Conservation (phyloP, 1,139 yeast species). For the Geotrichum klebahnii region DNA sequence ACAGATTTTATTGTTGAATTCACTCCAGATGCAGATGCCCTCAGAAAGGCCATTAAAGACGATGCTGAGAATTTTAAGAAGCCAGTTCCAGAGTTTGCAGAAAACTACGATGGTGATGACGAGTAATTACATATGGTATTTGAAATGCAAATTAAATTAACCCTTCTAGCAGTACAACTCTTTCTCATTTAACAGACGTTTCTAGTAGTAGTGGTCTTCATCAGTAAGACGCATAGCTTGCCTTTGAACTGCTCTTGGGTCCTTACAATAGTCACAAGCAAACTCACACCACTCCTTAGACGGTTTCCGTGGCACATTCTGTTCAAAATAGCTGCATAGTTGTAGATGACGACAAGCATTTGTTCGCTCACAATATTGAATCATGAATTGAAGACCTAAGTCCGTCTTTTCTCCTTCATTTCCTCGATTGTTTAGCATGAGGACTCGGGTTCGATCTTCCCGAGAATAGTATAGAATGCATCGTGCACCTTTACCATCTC, state of each 20-base stretch:
- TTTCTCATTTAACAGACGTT: background rate
- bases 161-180: constrained; percentile 1
- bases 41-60: constrained; percentile 53
- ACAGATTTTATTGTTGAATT: constrained; percentile 77
- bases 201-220: constrained; percentile 6
- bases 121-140: background rate
- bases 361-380: constrained; percentile 76
- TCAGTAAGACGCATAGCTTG: constrained; percentile 14
- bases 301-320: constrained; percentile 35
- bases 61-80: constrained; percentile 73
- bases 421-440: constrained; percentile 8
- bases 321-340: constrained; percentile 78
- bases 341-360: constrained; percentile 77
- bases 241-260: constrained; percentile 19
- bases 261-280: constrained; percentile 39
- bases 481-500: constrained; percentile 77
- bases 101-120: constrained; percentile 24
- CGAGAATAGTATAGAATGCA: constrained; percentile 66
- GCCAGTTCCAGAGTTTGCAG: constrained; percentile 22
- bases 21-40: constrained; percentile 51
- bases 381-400: constrained; percentile 36
- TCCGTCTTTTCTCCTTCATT: background rate
- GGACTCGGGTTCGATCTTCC: constrained; percentile 52
- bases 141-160: background rate
- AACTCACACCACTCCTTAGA: constrained; percentile 31